Percentiles rank a stretch among this genome's conserved stretches.
Conservation (phyloP, 106 monocot genomes). For the Dendrobium nobile region DNA sequence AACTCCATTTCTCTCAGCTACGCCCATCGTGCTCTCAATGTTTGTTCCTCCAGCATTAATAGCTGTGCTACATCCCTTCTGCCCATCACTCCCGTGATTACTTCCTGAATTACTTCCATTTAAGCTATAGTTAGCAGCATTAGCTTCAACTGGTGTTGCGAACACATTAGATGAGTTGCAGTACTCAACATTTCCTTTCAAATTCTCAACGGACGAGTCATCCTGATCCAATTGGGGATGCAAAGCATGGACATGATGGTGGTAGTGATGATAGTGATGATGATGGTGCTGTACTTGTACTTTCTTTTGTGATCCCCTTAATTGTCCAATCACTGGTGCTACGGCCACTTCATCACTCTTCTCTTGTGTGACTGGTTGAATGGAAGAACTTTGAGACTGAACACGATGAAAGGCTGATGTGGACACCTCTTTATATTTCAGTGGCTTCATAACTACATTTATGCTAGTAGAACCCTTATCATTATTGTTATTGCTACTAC, state of each 20-base stretch:
- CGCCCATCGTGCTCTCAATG: conserved; percentile 36
- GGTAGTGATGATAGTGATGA: conserved; percentile 61
- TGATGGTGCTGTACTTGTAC: conserved; percentile 63
- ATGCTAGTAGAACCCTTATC: conserved; percentile 67
- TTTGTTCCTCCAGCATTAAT: conserved; percentile 16
- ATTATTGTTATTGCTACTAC: conserved; percentile 57
- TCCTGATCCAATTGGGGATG: conserved; percentile 38
- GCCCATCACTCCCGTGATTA: conserved; percentile 61
- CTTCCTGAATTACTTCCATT: conserved; percentile 59
- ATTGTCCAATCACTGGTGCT: conserved; percentile 9
- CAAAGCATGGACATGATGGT: conserved; percentile 38
- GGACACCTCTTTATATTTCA: conserved; percentile 17
- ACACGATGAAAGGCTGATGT: conserved; percentile 51
- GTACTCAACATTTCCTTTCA: conserved; percentile 18
- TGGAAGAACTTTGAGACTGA: conserved; percentile 20
- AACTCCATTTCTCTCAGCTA: conserved; percentile 21
- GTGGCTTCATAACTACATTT: conserved; percentile 29
- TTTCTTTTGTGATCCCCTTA: conserved; percentile 22
- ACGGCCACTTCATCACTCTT: conserved; percentile 31
- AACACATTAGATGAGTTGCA: conserved; percentile 51
- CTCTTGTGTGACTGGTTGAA: conserved; percentile 20
- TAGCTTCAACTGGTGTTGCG: conserved; percentile 37
- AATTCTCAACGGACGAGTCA: conserved; percentile 22
- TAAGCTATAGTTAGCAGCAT: conserved; percentile 52
- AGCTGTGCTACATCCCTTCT: conserved; percentile 31